Percentiles rank a stretch among this genome's conserved stretches.
Evolutionary conservation across 768 basidiomycete species (phyloP).

Genomic region (Krasilnikovozyma curviuscula): DNA sequence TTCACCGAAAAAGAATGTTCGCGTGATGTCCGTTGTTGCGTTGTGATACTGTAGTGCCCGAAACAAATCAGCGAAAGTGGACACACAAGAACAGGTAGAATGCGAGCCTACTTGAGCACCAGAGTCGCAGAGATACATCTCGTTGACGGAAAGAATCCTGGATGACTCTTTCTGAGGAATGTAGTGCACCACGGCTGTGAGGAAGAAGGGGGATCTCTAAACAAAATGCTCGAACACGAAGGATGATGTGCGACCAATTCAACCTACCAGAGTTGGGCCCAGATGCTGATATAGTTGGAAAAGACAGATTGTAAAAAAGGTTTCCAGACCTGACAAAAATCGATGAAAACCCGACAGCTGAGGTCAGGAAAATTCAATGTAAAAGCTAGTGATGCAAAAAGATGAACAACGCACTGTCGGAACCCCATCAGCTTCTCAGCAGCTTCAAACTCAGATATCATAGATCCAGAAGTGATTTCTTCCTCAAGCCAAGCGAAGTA

Average conservation of each 20-base stretch:
- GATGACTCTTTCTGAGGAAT: constrained; percentile 53
- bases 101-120: no score
- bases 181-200: constrained; percentile 62
- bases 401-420: constrained; percentile 41
- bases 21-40: constrained; percentile 86
- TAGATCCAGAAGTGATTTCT: constrained; percentile 41
- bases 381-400: no score
- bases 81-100: no score
- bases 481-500: constrained; percentile 96
- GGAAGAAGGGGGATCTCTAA: no score
- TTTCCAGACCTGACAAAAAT: no score
- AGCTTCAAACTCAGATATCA: constrained; percentile 56
- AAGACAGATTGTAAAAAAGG: no score
- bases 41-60: constrained; percentile 57
- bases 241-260: no score
- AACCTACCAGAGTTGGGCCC: constrained; percentile 23
- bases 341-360: no score
- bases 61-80: background rate
- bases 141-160: no score
- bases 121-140: constrained; percentile 74
- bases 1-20: constrained; percentile 78
- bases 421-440: constrained; percentile 60
- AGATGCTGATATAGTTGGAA: constrained; percentile 74
- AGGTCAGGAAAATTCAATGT: no score
- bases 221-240: background rate